Percentiles rank a stretch among this genome's conserved stretches.
phyloP scores from a whole-genome alignment of 352 stramenopile genomes.

The Paralagenidium karlingii region DNA sequence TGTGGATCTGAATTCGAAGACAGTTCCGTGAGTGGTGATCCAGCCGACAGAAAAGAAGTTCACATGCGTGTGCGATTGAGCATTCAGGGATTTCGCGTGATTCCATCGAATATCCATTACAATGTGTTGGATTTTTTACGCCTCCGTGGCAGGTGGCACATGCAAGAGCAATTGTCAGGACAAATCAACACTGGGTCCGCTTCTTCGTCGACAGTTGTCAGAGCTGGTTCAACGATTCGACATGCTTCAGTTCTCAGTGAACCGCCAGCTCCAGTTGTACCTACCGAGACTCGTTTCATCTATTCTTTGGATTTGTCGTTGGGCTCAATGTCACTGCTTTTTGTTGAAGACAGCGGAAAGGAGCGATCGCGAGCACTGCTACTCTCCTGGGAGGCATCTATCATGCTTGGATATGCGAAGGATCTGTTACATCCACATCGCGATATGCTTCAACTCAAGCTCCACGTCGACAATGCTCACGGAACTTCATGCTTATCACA shows the following conservation, averaged over 20 bases:
- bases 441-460: slow-evolving; percentile 50
- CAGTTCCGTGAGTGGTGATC: too few species aligned
- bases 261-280: too few species aligned
- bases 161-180: too few species aligned
- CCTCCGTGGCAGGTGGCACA: background rate
- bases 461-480: slow-evolving; percentile 55
- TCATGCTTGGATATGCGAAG: slow-evolving; percentile 48
- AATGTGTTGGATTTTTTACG: slow-evolving; percentile 54
- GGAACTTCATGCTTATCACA: slow-evolving; percentile 61
- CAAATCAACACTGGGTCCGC: too few species aligned
- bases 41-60: too few species aligned
- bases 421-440: slow-evolving; percentile 13
- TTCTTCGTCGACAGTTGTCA: too few species aligned
- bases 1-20: too few species aligned
- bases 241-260: too few species aligned
- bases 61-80: too few species aligned
- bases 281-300: too few species aligned
- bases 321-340: slow-evolving; percentile 44
- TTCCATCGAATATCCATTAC: slow-evolving; percentile 74
- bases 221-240: too few species aligned
- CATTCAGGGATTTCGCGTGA: slow-evolving; percentile 66
- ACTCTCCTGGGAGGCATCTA: slow-evolving; percentile 63
- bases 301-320: slow-evolving; percentile 32
- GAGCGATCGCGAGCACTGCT: slow-evolving; percentile 57
- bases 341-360: slow-evolving; percentile 65